Base-by-base conservation (phyloP, 176 grass and related monocot genomes). In the Neostapfia colusana region DNA sequence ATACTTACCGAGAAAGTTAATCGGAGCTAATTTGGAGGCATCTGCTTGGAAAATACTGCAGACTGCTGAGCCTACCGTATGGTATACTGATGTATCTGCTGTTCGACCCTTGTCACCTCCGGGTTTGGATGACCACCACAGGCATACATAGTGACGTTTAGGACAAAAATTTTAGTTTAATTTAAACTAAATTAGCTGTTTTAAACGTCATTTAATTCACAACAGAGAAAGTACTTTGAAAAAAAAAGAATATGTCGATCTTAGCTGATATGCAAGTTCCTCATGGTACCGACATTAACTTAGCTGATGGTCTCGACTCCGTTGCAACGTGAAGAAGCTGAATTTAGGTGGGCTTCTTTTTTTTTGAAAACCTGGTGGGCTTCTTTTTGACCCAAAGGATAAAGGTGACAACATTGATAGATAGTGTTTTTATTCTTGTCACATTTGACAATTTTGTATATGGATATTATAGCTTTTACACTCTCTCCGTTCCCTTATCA, bases 41-140 rank as follows among this genome's bases (percentile, higher is more conserved):
- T 79, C 81, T 64, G 42, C 75, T 67, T 76, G 89, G 67, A 97
- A 89, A 83, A 92, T 92, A 23, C 11, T 92, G 85, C 71, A 90
- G 41, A 23, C 44, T 24, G 8, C 35, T 73, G 69, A 61, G 28
- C 15, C 65, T 45, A 41, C 39, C 46, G 16, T 43, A 41, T 57
- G 55, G 24, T 72, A 72, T 61, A 69, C 63, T 68, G 14, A 43
- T 44, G 25, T 50, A 42, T 11, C 35, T 35, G 93, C 93, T 46
- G 51, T 93, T 59, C 93, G 90, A 51, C 90, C 93, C 18, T 37
- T 84, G 46, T 97, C 93, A 1, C 90, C 90, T 0, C 90, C 93
- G 5, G 42, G 80, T 73, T 84, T 86, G 45, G 82, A 81, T 51
- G 73, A 73, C 15, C 16, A 27, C 8, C 60, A 59, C 15, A 56